These are phyloP conservation scores for Hylodesmum podocarpum DNA, from an alignment of 306 rosid species.

Conservation along the genomic window DNA sequence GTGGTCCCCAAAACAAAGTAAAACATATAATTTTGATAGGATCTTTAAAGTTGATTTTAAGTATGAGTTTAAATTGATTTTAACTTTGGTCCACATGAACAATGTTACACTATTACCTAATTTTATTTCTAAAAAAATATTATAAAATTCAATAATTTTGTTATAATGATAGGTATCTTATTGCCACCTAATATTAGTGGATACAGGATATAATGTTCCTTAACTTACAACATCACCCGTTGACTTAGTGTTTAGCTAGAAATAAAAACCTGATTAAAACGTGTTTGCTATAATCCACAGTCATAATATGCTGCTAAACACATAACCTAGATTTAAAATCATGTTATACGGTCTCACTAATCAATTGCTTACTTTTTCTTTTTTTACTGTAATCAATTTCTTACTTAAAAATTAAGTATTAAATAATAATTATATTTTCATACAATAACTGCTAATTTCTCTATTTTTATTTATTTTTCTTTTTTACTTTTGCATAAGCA, in stretches of 20 bases:
- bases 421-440: background rate
- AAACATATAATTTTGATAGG: no score
- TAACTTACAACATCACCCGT: background rate
- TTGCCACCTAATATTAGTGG: no score
- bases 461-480: background rate
- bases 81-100: no score
- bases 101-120: no score
- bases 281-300: background rate
- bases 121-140: no score
- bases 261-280: background rate
- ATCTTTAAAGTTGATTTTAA: no score
- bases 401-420: no score
- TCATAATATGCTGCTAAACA: background rate
- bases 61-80: no score
- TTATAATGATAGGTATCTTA: no score
- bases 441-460: background rate
- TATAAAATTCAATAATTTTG: no score
- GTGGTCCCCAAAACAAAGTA: no score
- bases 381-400: no score
- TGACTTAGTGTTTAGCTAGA: background rate
- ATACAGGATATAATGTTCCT: background rate
- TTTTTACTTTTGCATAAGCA: background rate
- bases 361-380: background rate
- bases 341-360: background rate
- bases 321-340: background rate